Conservation (phyloP, 2,329 filamentous ascomycete genomes). For the Trichoderma brevicompactum region DNA sequence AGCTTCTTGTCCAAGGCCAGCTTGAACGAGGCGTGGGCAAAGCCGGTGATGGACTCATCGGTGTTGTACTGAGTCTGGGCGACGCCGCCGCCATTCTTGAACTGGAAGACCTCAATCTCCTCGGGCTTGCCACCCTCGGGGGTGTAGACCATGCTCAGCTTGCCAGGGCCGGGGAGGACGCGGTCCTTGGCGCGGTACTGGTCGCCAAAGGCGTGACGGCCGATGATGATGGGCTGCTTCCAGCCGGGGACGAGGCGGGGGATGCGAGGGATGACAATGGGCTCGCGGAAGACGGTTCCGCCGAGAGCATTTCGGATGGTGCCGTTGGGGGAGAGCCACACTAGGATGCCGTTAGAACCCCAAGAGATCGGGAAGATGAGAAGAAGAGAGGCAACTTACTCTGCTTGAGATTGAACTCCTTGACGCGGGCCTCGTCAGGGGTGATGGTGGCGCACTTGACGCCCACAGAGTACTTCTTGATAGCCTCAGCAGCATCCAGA, state of each 20-base stretch:
- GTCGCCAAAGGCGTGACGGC: constrained; percentile 96
- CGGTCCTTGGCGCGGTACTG: constrained; percentile 97
- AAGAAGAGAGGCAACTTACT: constrained; percentile 58
- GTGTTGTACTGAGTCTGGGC: constrained; percentile 99
- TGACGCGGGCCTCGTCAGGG: constrained; percentile 91
- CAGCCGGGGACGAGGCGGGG: constrained; percentile 94
- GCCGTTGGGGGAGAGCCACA: constrained; percentile 99
- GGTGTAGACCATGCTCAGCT: constrained; percentile 93
- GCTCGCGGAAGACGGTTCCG: constrained; percentile 98
- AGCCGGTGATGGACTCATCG: constrained; percentile 89
- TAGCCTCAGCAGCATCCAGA: constrained; percentile 90
- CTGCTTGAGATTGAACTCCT: constrained; percentile 99
- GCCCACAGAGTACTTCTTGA: constrained; percentile 98
- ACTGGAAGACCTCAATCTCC: constrained; percentile 88
- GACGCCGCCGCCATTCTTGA: constrained; percentile 82
- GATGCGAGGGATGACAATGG: constrained; percentile 92
- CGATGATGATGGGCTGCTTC: constrained; percentile 99
- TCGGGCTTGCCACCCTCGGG: constrained; percentile 78
- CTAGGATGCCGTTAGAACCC: constrained; percentile 47
- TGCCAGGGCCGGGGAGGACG: constrained; percentile 81
- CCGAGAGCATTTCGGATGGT: constrained; percentile 77
- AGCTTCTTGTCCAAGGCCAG: constrained; percentile 83
- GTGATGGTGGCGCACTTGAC: constrained; percentile 99
- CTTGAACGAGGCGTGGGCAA: constrained; percentile 97
- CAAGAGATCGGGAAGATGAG: neutral